Evolutionary conservation across 148 eudicot genomes (phyloP), one percentile per base, ranked within the genome.

Genomic region (Diospyros lotus): DNA sequence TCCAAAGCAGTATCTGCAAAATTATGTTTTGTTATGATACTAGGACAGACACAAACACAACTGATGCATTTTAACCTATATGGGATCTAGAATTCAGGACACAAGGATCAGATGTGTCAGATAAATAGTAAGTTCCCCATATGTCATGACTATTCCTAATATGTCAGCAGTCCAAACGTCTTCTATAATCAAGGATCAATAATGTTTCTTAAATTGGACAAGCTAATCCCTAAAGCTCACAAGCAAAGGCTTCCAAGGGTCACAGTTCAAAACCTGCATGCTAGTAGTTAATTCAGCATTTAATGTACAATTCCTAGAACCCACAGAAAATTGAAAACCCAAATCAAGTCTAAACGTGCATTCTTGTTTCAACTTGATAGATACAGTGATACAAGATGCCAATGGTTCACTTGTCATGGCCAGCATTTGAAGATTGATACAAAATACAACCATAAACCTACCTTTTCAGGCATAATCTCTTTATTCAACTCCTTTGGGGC

Each of bases 401-500:
- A 40, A 41, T 56, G 58, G 54, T 13, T 28, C 28, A 28, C 44
- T 18, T 6, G 58, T 66, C 67, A 66, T n/a, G 28, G 61, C 68
- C 52, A 66, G 70, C 71, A 60, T 61, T 51, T n/a, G 15, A 46
- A 5, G n/a, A 38, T 71, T 64, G 74, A 9, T 50, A 70, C 17
- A 42, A 75, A 54, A 55, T 9, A 52, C 71, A 64, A 41, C 5
- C 52, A 69, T 10, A 13, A 66, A 74, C 44, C 45, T 81, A 92
- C 99, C 96, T 92, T 95, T 77, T 95, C 99, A 28, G 99, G 97
- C 77, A 81, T 67, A 61, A 95, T 83, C 82, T 95, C 99, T 81
- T 89, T 95, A 75, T 84, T 93, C 79, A 84, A 69, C 53, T 92
- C 97, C 85, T 95, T 95, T 46, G 96, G 88, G 54, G 86, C 38